Evolutionary conservation across 345 rosid species (phyloP).

Genomic region (Hibiscus mutabilis): DNA sequence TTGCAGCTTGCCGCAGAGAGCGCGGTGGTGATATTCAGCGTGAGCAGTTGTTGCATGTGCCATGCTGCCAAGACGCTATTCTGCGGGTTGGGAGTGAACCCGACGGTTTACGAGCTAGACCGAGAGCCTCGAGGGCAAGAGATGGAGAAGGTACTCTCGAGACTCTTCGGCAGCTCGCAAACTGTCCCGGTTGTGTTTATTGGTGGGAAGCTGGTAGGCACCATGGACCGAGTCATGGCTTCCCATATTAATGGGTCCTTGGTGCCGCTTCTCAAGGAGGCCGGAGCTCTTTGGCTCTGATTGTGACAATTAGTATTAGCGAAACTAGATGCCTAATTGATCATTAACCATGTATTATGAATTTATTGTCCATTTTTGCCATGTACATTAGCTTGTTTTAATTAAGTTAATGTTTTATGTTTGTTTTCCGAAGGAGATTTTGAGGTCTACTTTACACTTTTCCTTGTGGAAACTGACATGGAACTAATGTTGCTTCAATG

Average conservation of each 20-base stretch:
- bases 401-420: neutral
- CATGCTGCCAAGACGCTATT: conserved; percentile 64
- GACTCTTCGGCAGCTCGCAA: conserved; percentile 24
- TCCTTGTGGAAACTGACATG: too few species aligned
- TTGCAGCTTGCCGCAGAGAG: conserved; percentile 48
- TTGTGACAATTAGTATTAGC: neutral
- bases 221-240: conserved; percentile 63
- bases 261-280: conserved; percentile 67
- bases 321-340: neutral
- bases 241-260: conserved; percentile 59
- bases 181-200: conserved; percentile 52
- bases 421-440: neutral
- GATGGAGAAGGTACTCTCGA: conserved; percentile 38
- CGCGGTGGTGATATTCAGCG: conserved; percentile 63
- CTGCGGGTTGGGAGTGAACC: conserved; percentile 68
- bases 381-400: neutral
- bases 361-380: neutral
- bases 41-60: conserved; percentile 65
- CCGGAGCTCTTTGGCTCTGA: conserved; percentile 75
- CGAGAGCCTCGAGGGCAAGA: conserved; percentile 53
- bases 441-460: neutral
- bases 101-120: conserved; percentile 55
- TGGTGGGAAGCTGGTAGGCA: conserved; percentile 57
- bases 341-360: neutral
- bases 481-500: too few species aligned